A percentile compares a stretch with the other conserved stretches of the same genome.
Conservation (phyloP, 176 grass and related monocot genomes). For the Oryza punctata region DNA sequence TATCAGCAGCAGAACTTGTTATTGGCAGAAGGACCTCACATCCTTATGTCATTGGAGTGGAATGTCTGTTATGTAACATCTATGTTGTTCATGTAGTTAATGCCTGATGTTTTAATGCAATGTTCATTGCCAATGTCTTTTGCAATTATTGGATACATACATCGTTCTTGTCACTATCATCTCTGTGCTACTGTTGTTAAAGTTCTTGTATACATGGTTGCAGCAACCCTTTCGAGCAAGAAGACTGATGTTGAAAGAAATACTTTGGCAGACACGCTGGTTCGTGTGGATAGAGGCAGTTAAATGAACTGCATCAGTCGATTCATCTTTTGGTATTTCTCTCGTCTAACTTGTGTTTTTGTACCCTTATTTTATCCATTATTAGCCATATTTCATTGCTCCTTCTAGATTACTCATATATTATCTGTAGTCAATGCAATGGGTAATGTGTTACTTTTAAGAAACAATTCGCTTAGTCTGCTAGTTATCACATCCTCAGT, state of each 20-base stretch:
- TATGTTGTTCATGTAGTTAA: not conserved
- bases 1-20: not conserved
- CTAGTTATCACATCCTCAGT: too few species aligned
- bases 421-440: too few species aligned
- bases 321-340: slow-evolving; percentile 11
- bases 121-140: not conserved
- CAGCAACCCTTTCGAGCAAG: slow-evolving; percentile 15
- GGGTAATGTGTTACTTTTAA: not conserved
- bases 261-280: slow-evolving; percentile 20
- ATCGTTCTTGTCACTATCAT: not conserved
- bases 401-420: not conserved
- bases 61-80: not conserved
- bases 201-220: not conserved
- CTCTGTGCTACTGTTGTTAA: not conserved
- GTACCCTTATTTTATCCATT: not conserved
- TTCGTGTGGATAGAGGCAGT: slow-evolving; percentile 9
- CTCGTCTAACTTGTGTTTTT: not conserved
- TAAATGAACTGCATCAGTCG: not conserved
- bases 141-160: not conserved
- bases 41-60: not conserved
- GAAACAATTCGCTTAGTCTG: not conserved
- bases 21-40: not conserved
- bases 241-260: slow-evolving; percentile 1
- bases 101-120: not conserved
- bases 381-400: not conserved